Conservation (phyloP, 176 grass and related monocot species). For the Ensete glaucum region DNA sequence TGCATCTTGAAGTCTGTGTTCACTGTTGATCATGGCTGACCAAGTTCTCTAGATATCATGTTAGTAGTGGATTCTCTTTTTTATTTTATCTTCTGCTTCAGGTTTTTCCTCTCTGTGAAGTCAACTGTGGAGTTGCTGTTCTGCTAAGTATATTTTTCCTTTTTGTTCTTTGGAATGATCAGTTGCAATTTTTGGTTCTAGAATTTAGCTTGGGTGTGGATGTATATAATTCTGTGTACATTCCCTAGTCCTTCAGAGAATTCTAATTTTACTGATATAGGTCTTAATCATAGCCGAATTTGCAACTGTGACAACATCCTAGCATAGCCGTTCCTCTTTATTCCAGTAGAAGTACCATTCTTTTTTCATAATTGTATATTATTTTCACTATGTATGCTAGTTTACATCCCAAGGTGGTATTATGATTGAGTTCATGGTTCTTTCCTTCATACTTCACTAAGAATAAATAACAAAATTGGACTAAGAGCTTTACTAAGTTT, state of each 20-base stretch:
- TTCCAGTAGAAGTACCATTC: neutral
- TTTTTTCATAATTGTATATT: neutral
- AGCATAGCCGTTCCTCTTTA: neutral
- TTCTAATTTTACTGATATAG: neutral
- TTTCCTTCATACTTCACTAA: neutral
- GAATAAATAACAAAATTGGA: too few relatives aligned
- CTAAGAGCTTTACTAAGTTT: too few relatives aligned
- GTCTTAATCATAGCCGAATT: neutral
- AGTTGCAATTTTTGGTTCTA: neutral
- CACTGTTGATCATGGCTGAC: neutral
- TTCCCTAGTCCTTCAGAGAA: too few relatives aligned
- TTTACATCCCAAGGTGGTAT: neutral
- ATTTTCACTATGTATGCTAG: neutral
- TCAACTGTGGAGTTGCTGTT: neutral
- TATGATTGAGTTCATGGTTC: neutral
- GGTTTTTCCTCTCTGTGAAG: too few relatives aligned
- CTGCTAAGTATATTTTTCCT: neutral
- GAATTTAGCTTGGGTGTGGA: neutral
- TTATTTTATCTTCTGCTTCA: neutral
- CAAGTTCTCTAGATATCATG: neutral
- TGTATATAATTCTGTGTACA: too few relatives aligned
- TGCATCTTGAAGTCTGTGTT: neutral
- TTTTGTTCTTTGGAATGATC: neutral
- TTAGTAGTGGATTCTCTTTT: neutral
- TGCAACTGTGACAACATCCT: neutral